Evolutionary conservation across 2,329 filamentous ascomycete species (phyloP).

Genomic region (Alternaria sp.): DNA sequence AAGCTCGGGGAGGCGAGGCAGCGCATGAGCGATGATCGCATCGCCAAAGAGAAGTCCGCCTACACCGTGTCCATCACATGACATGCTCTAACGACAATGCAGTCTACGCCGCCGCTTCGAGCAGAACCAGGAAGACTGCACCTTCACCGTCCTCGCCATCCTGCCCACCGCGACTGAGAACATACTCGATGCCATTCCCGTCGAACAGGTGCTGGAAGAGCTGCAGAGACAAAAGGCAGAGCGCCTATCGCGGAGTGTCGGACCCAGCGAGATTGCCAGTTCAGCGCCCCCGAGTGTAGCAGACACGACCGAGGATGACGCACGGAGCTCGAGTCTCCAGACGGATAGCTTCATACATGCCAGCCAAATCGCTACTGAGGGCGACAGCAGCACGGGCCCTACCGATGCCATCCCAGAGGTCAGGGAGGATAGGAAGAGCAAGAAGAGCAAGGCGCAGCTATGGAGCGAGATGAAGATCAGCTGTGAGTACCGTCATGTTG

Average conservation of each 20-base stretch:
- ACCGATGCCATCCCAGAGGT: conserved; percentile 47
- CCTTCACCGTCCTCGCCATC: conserved; percentile 94
- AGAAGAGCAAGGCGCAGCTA: conserved; percentile 87
- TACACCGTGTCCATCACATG: too few species aligned
- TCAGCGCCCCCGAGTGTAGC: conserved; percentile 71
- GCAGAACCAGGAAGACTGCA: conserved; percentile 99
- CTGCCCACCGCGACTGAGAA: conserved; percentile 90
- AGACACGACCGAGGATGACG: conserved; percentile 71
- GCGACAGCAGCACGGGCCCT: conserved; percentile 54
- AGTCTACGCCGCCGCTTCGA: conserved; percentile 95
- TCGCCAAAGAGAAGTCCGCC: conserved; percentile 91
- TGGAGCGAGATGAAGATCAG: conserved; percentile 98
- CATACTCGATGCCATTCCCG: conserved; percentile 84
- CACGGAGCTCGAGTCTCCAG: conserved; percentile 75
- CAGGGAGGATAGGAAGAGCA: conserved; percentile 58
- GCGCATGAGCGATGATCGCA: conserved; percentile 94
- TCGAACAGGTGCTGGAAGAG: conserved; percentile 90
- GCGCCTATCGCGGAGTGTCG: conserved; percentile 66
- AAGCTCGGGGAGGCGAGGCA: conserved; percentile 94
- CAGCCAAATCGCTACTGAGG: conserved; percentile 68
- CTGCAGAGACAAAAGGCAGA: conserved; percentile 91
- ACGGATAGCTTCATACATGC: conserved; percentile 85
- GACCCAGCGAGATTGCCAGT: conserved; percentile 63
- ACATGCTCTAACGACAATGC: conserved; percentile 8
- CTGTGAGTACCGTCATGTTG: conserved; percentile 63